Conservation (phyloP, 352 stramenopile species). For the Globisporangium emineosum region DNA sequence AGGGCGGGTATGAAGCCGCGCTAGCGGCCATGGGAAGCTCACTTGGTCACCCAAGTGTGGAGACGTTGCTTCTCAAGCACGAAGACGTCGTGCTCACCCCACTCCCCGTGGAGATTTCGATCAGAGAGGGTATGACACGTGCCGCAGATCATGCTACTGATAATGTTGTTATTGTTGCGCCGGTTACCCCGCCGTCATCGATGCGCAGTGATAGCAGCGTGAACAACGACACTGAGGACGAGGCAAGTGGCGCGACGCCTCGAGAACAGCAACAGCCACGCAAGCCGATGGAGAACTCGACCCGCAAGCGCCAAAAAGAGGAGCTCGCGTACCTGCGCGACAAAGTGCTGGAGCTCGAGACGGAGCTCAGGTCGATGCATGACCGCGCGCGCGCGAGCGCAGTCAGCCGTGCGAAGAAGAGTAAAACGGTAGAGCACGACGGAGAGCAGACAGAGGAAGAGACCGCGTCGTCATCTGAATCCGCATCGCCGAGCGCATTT, state of each 20-base stretch:
- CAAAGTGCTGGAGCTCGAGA: constrained; percentile 42
- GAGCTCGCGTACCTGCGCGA: constrained; percentile 48
- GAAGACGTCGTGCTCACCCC: background rate
- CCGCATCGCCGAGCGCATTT: background rate
- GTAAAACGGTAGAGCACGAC: background rate
- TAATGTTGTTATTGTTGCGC: background rate
- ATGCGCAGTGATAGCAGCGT: background rate
- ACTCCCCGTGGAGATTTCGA: background rate
- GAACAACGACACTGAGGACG: constrained; percentile 1
- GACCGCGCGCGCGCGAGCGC: background rate
- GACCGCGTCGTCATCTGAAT: background rate
- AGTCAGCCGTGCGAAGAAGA: background rate
- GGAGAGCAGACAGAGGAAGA: constrained; percentile 7
- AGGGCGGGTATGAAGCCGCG: background rate
- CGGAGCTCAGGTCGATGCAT: constrained; percentile 24
- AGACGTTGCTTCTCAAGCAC: background rate
- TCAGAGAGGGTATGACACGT: too few relatives aligned
- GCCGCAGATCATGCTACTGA: background rate
- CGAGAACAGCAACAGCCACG: background rate
- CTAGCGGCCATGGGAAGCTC: background rate
- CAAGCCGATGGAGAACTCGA: constrained; percentile 48
- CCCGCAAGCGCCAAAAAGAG: constrained; percentile 46
- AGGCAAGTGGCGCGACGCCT: background rate
- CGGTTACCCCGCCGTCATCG: background rate
- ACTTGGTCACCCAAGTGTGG: background rate